These are phyloP conservation scores for Talaromyces sp. DNA, from an alignment of 2,329 filamentous ascomycete species.

Conservation along the genomic window DNA sequence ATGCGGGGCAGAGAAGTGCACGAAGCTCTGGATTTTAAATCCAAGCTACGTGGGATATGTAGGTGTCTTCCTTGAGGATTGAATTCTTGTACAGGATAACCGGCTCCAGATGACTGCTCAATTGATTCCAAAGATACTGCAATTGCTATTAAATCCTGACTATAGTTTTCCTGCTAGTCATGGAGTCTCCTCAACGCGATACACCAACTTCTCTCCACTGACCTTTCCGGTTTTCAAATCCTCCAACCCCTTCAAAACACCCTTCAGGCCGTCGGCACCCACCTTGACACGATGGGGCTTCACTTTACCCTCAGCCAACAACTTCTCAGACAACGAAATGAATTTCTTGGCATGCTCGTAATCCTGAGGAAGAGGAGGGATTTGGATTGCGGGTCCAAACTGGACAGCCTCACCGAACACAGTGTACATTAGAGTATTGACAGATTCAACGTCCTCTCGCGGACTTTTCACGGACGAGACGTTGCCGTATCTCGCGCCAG, in stretches of 20 bases:
- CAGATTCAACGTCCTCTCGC: conserved; percentile 13
- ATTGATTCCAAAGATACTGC: no score
- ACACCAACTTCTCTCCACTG: conserved; percentile 19
- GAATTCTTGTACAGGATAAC: no score
- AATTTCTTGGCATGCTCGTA: conserved; percentile 30
- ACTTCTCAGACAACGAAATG: conserved; percentile 31
- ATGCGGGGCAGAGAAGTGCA: no score
- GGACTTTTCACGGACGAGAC: conserved; percentile 16
- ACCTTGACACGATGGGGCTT: conserved; percentile 37
- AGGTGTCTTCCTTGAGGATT: no score
- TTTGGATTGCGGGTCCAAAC: background rate
- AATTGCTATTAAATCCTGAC: no score
- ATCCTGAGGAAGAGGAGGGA: conserved; percentile 2
- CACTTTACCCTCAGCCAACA: conserved; percentile 20
- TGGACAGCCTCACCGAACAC: conserved; percentile 22
- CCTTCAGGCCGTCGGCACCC: conserved; percentile 31
- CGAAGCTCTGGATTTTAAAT: no score
- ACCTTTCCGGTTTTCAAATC: conserved; percentile 17
- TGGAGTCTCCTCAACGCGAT: conserved; percentile 4
- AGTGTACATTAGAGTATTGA: conserved; percentile 20
- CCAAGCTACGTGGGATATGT: no score
- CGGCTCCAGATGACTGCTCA: no score
- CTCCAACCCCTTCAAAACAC: conserved; percentile 17
- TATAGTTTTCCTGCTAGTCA: no score
- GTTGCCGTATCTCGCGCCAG: conserved; percentile 9